phyloP scores from a whole-genome alignment of 139 green algal genomes.

The Eudorina sp. region DNA sequence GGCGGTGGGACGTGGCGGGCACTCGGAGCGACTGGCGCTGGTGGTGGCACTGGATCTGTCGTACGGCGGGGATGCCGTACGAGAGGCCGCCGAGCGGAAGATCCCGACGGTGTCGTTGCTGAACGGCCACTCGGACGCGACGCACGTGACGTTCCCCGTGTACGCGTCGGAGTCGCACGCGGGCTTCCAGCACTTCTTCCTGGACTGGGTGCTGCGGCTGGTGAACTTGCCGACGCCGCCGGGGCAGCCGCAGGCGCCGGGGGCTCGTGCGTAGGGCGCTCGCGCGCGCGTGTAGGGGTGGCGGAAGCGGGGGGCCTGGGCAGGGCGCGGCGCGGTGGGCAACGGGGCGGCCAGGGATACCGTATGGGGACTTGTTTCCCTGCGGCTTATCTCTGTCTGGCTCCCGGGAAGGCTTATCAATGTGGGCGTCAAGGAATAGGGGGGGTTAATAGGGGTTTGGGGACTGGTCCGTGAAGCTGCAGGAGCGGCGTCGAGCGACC shows the following conservation, averaged over 20 bases:
- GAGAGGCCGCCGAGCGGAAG: constrained; percentile 55
- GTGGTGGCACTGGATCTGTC: constrained; percentile 64
- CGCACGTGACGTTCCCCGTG: constrained; percentile 64
- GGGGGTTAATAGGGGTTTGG: too few species aligned
- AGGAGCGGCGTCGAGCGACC: too few species aligned
- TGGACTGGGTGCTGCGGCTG: constrained; percentile 64
- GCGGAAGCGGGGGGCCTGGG: too few species aligned
- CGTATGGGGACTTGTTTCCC: too few species aligned
- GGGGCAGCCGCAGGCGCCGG: neutral
- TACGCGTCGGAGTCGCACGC: constrained; percentile 51
- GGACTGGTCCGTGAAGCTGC: too few species aligned
- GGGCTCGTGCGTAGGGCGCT: too few species aligned
- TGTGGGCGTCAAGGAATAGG: too few species aligned
- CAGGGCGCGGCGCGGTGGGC: too few species aligned
- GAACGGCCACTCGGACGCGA: constrained; percentile 56
- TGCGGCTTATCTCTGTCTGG: too few species aligned
- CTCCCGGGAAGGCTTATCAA: too few species aligned
- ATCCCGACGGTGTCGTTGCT: constrained; percentile 60
- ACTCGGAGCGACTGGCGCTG: constrained; percentile 40
- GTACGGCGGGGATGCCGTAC: constrained; percentile 47
- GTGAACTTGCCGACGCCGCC: constrained; percentile 50
- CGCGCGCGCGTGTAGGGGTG: too few species aligned
- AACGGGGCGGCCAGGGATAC: too few species aligned
- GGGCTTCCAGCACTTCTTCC: constrained; percentile 59
- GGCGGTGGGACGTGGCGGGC: neutral